Base-by-base conservation (phyloP, 495 filamentous ascomycete genomes). In the Aspergillus biplanus region DNA sequence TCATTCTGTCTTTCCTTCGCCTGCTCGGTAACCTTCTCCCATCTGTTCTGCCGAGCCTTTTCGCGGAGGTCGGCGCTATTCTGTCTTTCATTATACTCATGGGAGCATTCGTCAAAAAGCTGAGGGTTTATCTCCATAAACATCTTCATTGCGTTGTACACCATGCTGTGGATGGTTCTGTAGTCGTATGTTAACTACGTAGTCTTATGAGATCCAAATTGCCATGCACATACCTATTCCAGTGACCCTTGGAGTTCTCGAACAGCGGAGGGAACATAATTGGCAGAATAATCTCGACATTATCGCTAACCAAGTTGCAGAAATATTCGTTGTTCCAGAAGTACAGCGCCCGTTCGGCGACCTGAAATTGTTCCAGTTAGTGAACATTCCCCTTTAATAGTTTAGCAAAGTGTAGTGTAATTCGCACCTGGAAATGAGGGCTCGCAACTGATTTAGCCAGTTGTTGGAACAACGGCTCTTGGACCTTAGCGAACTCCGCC, bases 321-420 rank as follows among this genome's bases (percentile, higher is more conserved):
- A 99, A 99, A 70, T 99, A 99, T 73, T 99, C 95, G 72, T 99
- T 99, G 78, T 99, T 99, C 95, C 95, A 99, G 82, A 98, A 99
- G 79, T 99, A 99, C 31, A 99, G 86, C 3, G 96, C 95, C 66
- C 95, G 86, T 73, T 99, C 95, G 35, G 95, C 95, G 48, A 99
- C 95, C 88, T 90, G 35, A 4, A 5, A 21, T n/a, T 12, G 50
- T 4, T 32, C 35, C 15, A 5, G 46, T 62, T 57, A 65, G 63
- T n/a, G 21, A 9, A 5, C 11, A 46, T 54, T 34, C 33, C 27
- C 33, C 15, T 46, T 7, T 32, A 21, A 44, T 9, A 9, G 9
- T 52, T 0, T 18, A 44, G 47, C 11, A 16, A 21, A n/a, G 6
- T 1, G 16, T 15, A 13, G 39, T 4, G 16, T 37, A 39, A 1